Evolutionary conservation across 2,329 filamentous ascomycete species (phyloP).

Genomic region (Alternaria brassicae): DNA sequence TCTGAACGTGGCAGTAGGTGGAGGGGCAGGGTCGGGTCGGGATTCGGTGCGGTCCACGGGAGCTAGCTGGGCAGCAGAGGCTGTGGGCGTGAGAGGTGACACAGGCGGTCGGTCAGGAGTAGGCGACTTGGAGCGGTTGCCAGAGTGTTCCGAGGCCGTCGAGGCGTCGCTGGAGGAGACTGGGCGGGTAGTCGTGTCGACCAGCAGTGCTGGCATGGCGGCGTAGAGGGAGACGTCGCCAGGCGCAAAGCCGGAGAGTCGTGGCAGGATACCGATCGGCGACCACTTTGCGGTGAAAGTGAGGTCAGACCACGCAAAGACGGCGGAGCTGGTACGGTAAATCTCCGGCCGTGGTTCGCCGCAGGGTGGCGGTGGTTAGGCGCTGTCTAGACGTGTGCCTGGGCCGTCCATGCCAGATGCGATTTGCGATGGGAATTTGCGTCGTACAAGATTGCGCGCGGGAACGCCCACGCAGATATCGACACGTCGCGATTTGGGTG

Average conservation of each 20-base stretch:
- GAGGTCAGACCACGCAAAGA: conserved; percentile 17
- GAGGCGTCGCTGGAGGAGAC: conserved; percentile 37
- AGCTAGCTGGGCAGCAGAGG: conserved; percentile 45
- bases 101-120: conserved; percentile 50
- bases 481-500: conserved; percentile 6
- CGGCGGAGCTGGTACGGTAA: conserved; percentile 9
- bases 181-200: conserved; percentile 38
- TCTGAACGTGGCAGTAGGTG: conserved; percentile 49
- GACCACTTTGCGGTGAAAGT: conserved; percentile 8
- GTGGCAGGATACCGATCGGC: conserved; percentile 21
- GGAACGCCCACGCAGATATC: conserved; percentile 4
- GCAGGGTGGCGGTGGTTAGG: conserved; percentile 20
- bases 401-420: conserved; percentile 20
- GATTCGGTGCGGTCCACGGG: conserved; percentile 36
- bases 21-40: conserved; percentile 35
- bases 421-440: conserved; percentile 12
- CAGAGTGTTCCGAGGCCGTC: conserved; percentile 27
- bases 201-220: conserved; percentile 50
- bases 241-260: conserved; percentile 28
- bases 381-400: conserved; percentile 15
- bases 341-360: conserved; percentile 19
- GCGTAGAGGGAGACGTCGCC: conserved; percentile 30
- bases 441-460: conserved; percentile 6
- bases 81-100: conserved; percentile 51
- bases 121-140: conserved; percentile 37